A percentile compares a stretch with the other conserved stretches of the same genome.
These are phyloP conservation scores for Arachnopeziza araneosa DNA, from an alignment of 2,329 filamentous ascomycete species.

Conservation along the genomic window DNA sequence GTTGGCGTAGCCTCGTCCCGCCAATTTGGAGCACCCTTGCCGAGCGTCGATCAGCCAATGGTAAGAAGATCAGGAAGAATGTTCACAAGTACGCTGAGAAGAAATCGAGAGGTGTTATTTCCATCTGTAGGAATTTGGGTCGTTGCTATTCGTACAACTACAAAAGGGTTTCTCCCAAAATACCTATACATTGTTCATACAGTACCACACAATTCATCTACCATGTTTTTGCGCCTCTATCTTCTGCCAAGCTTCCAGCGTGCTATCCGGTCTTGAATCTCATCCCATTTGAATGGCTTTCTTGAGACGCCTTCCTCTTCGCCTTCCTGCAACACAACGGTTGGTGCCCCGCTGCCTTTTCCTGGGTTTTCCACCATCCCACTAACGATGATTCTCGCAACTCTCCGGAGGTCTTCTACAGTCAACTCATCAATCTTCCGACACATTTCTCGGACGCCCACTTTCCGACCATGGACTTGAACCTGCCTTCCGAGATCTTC, in stretches of 20 bases:
- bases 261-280: constrained; percentile 82
- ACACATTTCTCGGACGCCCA: constrained; percentile 93
- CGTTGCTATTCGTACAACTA: constrained; percentile 3
- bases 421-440: constrained; percentile 76
- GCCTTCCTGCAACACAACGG: constrained; percentile 90
- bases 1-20: not conserved
- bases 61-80: not conserved
- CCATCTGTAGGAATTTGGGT: not conserved
- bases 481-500: constrained; percentile 94
- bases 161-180: not conserved
- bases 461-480: constrained; percentile 90
- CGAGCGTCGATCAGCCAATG: too few relatives aligned
- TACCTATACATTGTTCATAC: constrained; percentile 12
- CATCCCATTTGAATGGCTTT: constrained; percentile 72
- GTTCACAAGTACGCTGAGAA: too few relatives aligned
- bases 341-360: constrained; percentile 78
- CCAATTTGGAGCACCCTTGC: not conserved
- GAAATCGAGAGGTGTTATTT: not conserved
- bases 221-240: constrained; percentile 29
- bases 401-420: constrained; percentile 71
- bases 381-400: constrained; percentile 72
- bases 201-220: not conserved
- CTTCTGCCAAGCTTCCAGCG: constrained; percentile 73
- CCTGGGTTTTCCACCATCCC: constrained; percentile 73
- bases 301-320: constrained; percentile 60